Percentiles rank a stretch among this genome's conserved stretches.
phyloP scores from a whole-genome alignment of 306 rosid species.

The Oemleria cerasiformis region DNA sequence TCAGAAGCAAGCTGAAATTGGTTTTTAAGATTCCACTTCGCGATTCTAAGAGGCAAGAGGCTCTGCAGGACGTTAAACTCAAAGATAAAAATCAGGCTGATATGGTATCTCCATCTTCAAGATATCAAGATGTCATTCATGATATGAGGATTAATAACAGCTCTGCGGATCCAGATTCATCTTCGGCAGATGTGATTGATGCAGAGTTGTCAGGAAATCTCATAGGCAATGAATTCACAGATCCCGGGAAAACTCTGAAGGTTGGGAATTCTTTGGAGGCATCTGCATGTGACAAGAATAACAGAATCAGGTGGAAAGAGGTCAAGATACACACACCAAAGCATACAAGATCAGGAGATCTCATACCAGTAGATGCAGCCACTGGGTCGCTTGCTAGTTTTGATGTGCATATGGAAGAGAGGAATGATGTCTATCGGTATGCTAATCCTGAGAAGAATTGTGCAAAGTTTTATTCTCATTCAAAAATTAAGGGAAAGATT shows the following conservation, averaged over 20 bases:
- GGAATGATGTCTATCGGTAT: conserved; percentile 34
- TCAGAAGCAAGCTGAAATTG: conserved; percentile 45
- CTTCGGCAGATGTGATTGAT: conserved; percentile 25
- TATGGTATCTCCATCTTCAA: conserved; percentile 35
- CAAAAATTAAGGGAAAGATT: not conserved
- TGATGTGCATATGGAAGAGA: conserved; percentile 35
- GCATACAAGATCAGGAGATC: conserved; percentile 39
- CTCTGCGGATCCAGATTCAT: conserved; percentile 28
- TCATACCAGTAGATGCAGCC: conserved; percentile 28
- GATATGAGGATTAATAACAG: conserved; percentile 22
- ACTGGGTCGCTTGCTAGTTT: conserved; percentile 25
- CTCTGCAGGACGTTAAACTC: conserved; percentile 32
- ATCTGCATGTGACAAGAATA: conserved; percentile 32
- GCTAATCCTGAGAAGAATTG: conserved; percentile 22
- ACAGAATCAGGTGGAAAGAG: conserved; percentile 35
- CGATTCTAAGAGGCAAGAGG: conserved; percentile 55
- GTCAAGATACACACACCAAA: conserved; percentile 30
- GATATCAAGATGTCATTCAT: conserved; percentile 27
- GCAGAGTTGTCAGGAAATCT: conserved; percentile 29
- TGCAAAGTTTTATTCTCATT: conserved; percentile 18
- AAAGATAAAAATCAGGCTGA: conserved; percentile 37
- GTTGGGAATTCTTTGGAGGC: conserved; percentile 28
- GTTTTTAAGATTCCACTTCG: conserved; percentile 62
- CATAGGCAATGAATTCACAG: conserved; percentile 28
- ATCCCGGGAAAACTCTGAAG: conserved; percentile 24